Base-by-base conservation (phyloP, 2,329 filamentous ascomycete species). In the Blastomyces silverae region DNA sequence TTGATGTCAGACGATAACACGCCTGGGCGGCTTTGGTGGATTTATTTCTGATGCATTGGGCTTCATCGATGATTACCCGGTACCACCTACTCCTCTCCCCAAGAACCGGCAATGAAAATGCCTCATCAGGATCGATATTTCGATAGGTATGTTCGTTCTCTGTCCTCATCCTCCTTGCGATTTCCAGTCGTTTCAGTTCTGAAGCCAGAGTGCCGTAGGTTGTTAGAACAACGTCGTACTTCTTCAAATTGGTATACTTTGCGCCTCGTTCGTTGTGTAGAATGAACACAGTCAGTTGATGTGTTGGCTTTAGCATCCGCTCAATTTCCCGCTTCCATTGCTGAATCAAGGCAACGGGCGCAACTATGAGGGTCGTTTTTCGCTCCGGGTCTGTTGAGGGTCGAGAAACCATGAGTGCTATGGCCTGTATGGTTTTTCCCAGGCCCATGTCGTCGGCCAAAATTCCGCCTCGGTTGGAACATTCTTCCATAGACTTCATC, bases 241-340 rank as follows among this genome's bases (percentile, higher is more conserved):
- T 78, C 63, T 84, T 84, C 34, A 96, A 77, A 20, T 86, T 82
- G 42, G 80, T 77, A 75, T 86, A 92, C 4, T 76, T 72, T 5
- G 71, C 77, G n/a, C 79, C 76, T 68, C 83, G 85, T 67, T 84
- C 78, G 2, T 85, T 85, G 71, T 96, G 91, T 64, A 90, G 84
- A 42, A 92, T 82, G 69, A 85, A 86, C 1, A 90, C 86, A 0
- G 80, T 85, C 17, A 95, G 77, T 42, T 80, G 79, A 71, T 89
- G 80, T 0, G 78, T 77, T 0, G 76, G 69, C 66, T 86, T 86
- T 46, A 94, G 76, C 75, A 92, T 92, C 48, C 82, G 83, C 65
- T 81, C 75, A 58, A 96, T 90, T 74, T 96, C 92, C 59, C 87
- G 83, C 71, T 90, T 86, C 92, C 92, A 96, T 73, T 96, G 92